A percentile compares a stretch with the other conserved stretches of the same genome.
Evolutionary conservation across 768 basidiomycete species (phyloP).

Genomic region (Kwoniella newhampshirensis): DNA sequence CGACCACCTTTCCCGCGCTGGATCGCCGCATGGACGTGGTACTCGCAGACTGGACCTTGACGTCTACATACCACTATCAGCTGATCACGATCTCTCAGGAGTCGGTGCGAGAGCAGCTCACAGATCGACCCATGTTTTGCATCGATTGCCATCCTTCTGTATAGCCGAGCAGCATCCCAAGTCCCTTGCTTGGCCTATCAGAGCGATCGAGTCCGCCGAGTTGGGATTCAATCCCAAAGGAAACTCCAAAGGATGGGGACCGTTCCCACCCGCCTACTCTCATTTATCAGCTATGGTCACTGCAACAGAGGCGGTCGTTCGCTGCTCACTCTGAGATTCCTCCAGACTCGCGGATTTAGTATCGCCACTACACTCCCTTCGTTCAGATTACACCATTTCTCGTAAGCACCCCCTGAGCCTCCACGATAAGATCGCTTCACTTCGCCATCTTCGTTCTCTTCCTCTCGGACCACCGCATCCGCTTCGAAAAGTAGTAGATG

Average conservation of each 20-base stretch:
- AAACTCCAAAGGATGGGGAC: conserved; percentile 74
- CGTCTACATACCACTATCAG: conserved; percentile 55
- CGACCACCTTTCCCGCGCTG: conserved; percentile 70
- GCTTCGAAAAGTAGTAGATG: conserved; percentile 85
- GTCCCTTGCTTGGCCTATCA: conserved; percentile 82
- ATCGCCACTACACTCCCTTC: conserved; percentile 89
- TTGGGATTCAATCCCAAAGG: conserved; percentile 85
- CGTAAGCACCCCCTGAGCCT: conserved; percentile 89
- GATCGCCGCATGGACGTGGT: conserved; percentile 80
- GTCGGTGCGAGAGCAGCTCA: conserved; percentile 44
- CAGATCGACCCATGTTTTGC: conserved; percentile 82
- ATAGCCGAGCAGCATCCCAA: conserved; percentile 78
- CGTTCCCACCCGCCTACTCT: conserved; percentile 49
- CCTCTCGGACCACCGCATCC: conserved; percentile 61
- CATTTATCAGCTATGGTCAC: neutral
- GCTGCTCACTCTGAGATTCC: conserved; percentile 80
- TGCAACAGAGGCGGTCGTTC: too few relatives aligned
- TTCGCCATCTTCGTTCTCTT: conserved; percentile 60
- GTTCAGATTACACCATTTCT: conserved; percentile 71
- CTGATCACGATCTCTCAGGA: neutral
- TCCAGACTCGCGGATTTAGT: conserved; percentile 80
- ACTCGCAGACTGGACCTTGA: conserved; percentile 80
- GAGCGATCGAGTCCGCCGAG: conserved; percentile 72
- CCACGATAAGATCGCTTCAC: conserved; percentile 70
- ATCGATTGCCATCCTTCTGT: conserved; percentile 75